These are phyloP conservation scores for Pseudogymnoascus destructans DNA, from an alignment of 2,329 filamentous ascomycete species.

Conservation along the genomic window DNA sequence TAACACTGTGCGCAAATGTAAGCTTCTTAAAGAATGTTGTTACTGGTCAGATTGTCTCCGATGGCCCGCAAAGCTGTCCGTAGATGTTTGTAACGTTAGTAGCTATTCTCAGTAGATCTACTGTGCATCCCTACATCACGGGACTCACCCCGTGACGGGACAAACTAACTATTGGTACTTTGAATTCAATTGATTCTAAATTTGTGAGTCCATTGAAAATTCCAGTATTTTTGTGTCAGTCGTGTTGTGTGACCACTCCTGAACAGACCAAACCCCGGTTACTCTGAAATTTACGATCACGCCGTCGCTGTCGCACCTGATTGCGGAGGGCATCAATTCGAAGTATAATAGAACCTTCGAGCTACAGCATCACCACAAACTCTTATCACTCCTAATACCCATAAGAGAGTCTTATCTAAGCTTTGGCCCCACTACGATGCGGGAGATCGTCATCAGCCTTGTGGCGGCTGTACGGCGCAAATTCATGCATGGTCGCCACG, in stretches of 20 bases:
- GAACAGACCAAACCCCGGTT: conserved; percentile 12
- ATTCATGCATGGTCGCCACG: conserved; percentile 4
- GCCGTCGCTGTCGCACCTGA: conserved; percentile 11
- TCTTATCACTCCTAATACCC: conserved; percentile 17
- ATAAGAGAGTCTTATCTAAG: conserved; percentile 16
- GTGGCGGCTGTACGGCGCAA: conserved; percentile 5
- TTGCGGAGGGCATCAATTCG: conserved; percentile 12
- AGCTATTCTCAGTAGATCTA: not conserved
- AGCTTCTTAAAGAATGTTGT: not conserved
- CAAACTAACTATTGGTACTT: too few relatives aligned
- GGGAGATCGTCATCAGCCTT: conserved; percentile 6
- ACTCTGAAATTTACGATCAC: conserved; percentile 12
- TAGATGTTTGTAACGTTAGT: not conserved
- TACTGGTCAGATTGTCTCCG: not conserved
- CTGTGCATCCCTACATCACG: too few relatives aligned
- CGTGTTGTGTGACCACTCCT: not conserved
- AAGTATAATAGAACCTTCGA: conserved; percentile 12
- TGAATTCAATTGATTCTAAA: too few relatives aligned
- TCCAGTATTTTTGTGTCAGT: too few relatives aligned
- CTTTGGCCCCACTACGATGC: conserved; percentile 12
- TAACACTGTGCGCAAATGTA: not conserved
- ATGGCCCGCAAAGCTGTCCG: not conserved
- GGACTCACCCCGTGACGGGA: too few relatives aligned
- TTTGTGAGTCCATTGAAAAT: too few relatives aligned
- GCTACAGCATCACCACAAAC: conserved; percentile 15